Base-by-base conservation (phyloP, 2,329 filamentous ascomycete genomes). In the Alternaria arbusti region DNA sequence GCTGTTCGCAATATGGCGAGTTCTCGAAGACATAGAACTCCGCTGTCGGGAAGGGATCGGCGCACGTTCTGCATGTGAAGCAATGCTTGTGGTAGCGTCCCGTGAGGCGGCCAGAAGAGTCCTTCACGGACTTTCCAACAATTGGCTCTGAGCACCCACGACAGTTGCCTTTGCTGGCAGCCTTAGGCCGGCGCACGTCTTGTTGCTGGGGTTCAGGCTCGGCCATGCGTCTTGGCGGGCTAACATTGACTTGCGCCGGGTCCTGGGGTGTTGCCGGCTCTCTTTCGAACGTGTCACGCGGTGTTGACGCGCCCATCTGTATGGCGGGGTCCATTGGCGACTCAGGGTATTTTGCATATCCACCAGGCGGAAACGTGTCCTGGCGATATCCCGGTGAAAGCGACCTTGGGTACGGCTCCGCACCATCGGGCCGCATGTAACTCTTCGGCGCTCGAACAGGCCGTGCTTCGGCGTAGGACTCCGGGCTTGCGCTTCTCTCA, bases 61-160 rank as follows among this genome's bases (percentile, higher is more conserved):
- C 84, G 82, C 96, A 99, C 1, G 91, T 94, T 5, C 89, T 88
- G 85, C 96, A 99, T 11, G 95, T 92, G 77, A 99, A 98, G 70
- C 95, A 99, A 5, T 91, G 87, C 79, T 96, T 97, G 84, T 99
- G 96, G 79, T 97, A 99, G 67, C 94, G 90, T 10, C 96, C 96
- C 0, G 93, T 97, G 23, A 99, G 84, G 23, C 94, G 90, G 15
- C 96, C 96, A 72, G 97, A 96, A 1, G 94, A 94, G 13, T 94
- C 97, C 32, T 95, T 97, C 61, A 99, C 90, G 1, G 94, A 97
- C 82, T 97, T 98, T 20, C 94, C 95, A 47, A 89, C 87, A 72
- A 99, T 98, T 7, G 86, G 83, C 49, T 91, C 84, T 4, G 87
- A 85, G 79, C 96, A 99, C 1, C 92, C 92, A 74, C 93, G 92